Evolutionary conservation across 129 eudicot genomes (phyloP).

Genomic region (sunflower (Helianthus annuus)): HanXRQr2.0-SUNRISE NC_035434.2:124807029-124807528

Average conservation of each 20-base stretch:
- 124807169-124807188: constrained; percentile 63
- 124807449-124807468: too few relatives aligned
- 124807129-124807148: constrained; percentile 44
- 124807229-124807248: background rate
- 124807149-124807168: constrained; percentile 44
- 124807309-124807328: constrained; percentile 72
- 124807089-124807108: constrained; percentile 26
- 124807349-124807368: constrained; percentile 45
- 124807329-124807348: constrained; percentile 30
- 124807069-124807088: constrained; percentile 61
- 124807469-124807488: too few relatives aligned
- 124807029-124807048: constrained; percentile 55
- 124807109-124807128: constrained; percentile 59
- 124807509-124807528: too few relatives aligned
- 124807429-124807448: too few relatives aligned
- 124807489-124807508: too few relatives aligned
- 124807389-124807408: constrained; percentile 59
- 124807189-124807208: background rate
- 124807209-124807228: background rate
- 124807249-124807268: constrained; percentile 8
- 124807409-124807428: background rate
- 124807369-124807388: constrained; percentile 53
- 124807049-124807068: constrained; percentile 67
- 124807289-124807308: constrained; percentile 62
- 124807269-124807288: constrained; percentile 58